phyloP scores from a whole-genome alignment of 2,329 filamentous ascomycete genomes.

The Cladophialophora carrionii region DNA sequence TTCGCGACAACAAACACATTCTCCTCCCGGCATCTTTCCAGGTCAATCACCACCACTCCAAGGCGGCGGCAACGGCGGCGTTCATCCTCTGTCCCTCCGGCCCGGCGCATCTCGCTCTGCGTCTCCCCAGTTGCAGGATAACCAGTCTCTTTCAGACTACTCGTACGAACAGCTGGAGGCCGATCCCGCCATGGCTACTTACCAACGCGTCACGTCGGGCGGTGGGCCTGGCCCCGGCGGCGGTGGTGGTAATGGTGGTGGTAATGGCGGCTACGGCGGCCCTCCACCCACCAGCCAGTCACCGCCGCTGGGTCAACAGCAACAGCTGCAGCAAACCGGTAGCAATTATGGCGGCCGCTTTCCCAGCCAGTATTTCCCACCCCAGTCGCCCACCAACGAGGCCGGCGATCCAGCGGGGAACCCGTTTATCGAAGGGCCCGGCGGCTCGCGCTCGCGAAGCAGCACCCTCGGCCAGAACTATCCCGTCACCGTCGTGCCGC shows the following conservation, averaged over 20 bases:
- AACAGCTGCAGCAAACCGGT: not conserved
- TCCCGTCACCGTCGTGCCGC: conserved; percentile 30
- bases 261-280: conserved; percentile 12
- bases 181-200: conserved; percentile 23
- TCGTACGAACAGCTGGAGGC: conserved; percentile 5
- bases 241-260: conserved; percentile 10
- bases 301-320: conserved; percentile 15
- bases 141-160: conserved; percentile 4
- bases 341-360: conserved; percentile 30
- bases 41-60: conserved; percentile 10
- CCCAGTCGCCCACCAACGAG: conserved; percentile 31
- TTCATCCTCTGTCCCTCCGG: conserved; percentile 30
- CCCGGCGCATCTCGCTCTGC: conserved; percentile 33
- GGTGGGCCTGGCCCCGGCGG: not conserved
- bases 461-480: conserved; percentile 37
- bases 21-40: conserved; percentile 9
- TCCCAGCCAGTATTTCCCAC: conserved; percentile 33
- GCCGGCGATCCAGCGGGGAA: conserved; percentile 19
- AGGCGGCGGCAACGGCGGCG: conserved; percentile 17
- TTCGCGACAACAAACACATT: conserved; percentile 12
- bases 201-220: conserved; percentile 23
- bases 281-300: conserved; percentile 13
- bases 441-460: conserved; percentile 31
- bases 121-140: conserved; percentile 28
- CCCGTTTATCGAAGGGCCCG: conserved; percentile 22